These are phyloP conservation scores for Phtheirospermum japonicum DNA, from an alignment of 257 asterid species.

Conservation along the genomic window DNA sequence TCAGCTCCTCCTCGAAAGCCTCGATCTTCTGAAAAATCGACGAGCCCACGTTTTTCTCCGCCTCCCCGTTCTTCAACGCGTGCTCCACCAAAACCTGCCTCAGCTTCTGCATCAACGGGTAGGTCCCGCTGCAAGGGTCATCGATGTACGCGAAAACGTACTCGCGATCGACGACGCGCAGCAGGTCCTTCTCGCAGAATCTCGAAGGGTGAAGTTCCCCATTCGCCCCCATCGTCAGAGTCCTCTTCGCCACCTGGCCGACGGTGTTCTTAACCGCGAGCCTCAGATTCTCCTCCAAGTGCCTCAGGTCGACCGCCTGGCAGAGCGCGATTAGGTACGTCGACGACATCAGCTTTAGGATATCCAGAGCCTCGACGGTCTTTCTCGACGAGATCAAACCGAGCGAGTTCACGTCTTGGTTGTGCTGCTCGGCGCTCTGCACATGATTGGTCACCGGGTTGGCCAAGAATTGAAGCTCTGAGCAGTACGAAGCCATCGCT, in stretches of 20 bases:
- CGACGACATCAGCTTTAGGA: slow-evolving; percentile 46
- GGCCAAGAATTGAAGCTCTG: slow-evolving; percentile 52
- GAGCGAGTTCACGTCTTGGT: slow-evolving; percentile 55
- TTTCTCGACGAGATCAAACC: slow-evolving; percentile 52
- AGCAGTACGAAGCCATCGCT: slow-evolving; percentile 59
- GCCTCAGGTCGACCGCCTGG: slow-evolving; percentile 55
- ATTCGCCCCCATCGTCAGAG: slow-evolving; percentile 41
- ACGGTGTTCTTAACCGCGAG: slow-evolving; percentile 41
- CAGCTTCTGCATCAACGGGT: slow-evolving; percentile 54
- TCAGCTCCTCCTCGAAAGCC: slow-evolving; percentile 44
- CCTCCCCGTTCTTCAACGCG: slow-evolving; percentile 40
- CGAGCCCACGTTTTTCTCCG: slow-evolving; percentile 35
- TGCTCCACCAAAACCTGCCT: slow-evolving; percentile 51
- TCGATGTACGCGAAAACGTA: slow-evolving; percentile 44
- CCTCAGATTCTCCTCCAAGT: slow-evolving; percentile 48
- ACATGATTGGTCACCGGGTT: slow-evolving; percentile 57
- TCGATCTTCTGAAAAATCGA: slow-evolving; percentile 51
- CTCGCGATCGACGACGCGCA: slow-evolving; percentile 51
- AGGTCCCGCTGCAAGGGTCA: slow-evolving; percentile 44
- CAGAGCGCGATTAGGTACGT: slow-evolving; percentile 43
- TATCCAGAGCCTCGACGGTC: slow-evolving; percentile 48
- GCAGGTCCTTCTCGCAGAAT: slow-evolving; percentile 50
- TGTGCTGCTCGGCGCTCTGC: slow-evolving; percentile 58
- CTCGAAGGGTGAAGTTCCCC: slow-evolving; percentile 54
- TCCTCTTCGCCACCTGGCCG: slow-evolving; percentile 45